These are phyloP conservation scores for Pyropia yezoensis DNA, from an alignment of 23 red algal genomes.

Conservation along the genomic window DNA sequence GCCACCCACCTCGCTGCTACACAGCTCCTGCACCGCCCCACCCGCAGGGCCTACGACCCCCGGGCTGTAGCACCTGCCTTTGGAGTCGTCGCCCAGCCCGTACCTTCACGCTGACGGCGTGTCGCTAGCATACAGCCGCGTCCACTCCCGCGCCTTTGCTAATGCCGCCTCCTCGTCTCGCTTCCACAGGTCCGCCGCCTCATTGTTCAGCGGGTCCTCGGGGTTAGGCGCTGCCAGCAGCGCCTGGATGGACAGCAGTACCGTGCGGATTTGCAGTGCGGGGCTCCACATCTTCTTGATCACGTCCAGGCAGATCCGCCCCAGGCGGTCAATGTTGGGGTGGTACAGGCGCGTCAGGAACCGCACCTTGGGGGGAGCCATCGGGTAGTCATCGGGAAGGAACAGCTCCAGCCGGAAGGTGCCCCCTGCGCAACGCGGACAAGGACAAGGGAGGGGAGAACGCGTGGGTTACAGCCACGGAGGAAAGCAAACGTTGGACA, in stretches of 20 bases:
- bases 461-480: neutral
- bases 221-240: slow-evolving; percentile 92
- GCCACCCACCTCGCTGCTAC: no score
- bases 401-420: slow-evolving; percentile 89
- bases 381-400: slow-evolving; percentile 94
- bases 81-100: no score
- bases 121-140: slow-evolving; percentile 57
- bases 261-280: slow-evolving; percentile 84
- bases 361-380: slow-evolving; percentile 84
- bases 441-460: neutral
- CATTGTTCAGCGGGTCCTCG: slow-evolving; percentile 90
- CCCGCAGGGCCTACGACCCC: no score
- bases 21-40: no score
- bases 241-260: slow-evolving; percentile 86
- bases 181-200: slow-evolving; percentile 96
- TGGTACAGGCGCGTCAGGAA: slow-evolving; percentile 97
- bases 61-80: no score
- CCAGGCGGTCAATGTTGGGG: slow-evolving; percentile 96
- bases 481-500: neutral
- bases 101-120: neutral
- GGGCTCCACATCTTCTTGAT: slow-evolving; percentile 98
- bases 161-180: slow-evolving; percentile 77
- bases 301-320: slow-evolving; percentile 93
- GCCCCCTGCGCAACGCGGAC: slow-evolving; percentile 18
- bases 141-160: slow-evolving; percentile 72